phyloP scores from a whole-genome alignment of 805 yeast genomes.

The Cyberlindnera misumaiensis region DNA sequence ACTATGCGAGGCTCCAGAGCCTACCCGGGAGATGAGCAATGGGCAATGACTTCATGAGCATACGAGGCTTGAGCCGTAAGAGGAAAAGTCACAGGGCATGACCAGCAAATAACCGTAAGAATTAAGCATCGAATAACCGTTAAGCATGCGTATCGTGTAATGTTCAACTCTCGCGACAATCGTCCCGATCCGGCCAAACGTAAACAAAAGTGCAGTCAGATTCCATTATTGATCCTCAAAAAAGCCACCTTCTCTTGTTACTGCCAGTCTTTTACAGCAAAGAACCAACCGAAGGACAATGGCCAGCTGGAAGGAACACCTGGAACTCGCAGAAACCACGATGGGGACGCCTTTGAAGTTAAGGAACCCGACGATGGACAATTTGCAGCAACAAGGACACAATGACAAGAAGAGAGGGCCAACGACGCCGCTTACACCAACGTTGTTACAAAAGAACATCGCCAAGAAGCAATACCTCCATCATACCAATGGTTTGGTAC shows the following conservation, averaged over 20 bases:
- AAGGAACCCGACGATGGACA: slow-evolving; percentile 14
- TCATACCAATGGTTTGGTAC: not conserved
- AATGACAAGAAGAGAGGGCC: slow-evolving; percentile 21
- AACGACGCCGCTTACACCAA: slow-evolving; percentile 23
- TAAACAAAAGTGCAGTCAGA: slow-evolving; percentile 6
- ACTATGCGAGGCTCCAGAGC: no score
- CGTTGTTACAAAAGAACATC: slow-evolving; percentile 18
- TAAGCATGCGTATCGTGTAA: not conserved
- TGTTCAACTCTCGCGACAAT: not conserved
- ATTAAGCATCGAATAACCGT: not conserved
- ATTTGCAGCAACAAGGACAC: slow-evolving; percentile 6
- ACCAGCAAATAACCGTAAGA: no score
- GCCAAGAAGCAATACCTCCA: slow-evolving; percentile 14
- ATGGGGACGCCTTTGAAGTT: slow-evolving; percentile 18
- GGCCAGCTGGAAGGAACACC: slow-evolving; percentile 10
- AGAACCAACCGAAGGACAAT: not conserved
- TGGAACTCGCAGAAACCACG: slow-evolving; percentile 7
- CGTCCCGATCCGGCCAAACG: slow-evolving; percentile 9
- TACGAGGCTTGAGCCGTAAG: no score
- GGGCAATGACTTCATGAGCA: no score
- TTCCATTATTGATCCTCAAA: not conserved
- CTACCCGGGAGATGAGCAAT: no score
- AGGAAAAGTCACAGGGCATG: no score
- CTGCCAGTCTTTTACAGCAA: not conserved
- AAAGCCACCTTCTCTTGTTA: slow-evolving; percentile 1